Conservation (phyloP, 345 rosid species). For the Rhodamnia argentea region DNA sequence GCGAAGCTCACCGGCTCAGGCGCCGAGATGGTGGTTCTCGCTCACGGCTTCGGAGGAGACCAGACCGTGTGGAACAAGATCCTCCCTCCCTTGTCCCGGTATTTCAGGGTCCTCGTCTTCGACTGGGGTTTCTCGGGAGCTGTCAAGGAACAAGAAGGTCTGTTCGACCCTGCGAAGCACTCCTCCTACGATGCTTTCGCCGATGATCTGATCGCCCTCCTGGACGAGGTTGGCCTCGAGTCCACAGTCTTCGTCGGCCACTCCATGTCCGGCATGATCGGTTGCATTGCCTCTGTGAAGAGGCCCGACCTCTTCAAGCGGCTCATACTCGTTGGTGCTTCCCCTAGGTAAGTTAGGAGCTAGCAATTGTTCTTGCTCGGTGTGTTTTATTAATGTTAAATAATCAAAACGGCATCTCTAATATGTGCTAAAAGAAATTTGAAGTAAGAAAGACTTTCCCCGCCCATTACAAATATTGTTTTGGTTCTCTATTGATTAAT, state of each 20-base stretch:
- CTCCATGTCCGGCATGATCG: constrained; percentile 82
- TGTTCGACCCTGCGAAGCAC: constrained; percentile 48
- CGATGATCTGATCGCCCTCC: constrained; percentile 37
- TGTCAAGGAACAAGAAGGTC: constrained; percentile 29
- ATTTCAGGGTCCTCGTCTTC: constrained; percentile 44
- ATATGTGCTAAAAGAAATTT: background rate
- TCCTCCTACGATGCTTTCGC: constrained; percentile 50
- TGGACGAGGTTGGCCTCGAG: constrained; percentile 40
- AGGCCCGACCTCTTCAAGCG: constrained; percentile 54
- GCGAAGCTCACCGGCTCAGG: constrained; percentile 50
- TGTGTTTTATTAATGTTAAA: background rate
- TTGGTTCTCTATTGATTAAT: too few relatives aligned
- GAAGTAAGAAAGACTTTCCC: background rate
- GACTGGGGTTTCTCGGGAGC: constrained; percentile 76
- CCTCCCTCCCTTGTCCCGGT: constrained; percentile 30
- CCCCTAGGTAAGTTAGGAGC: constrained; percentile 48
- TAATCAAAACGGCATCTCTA: background rate
- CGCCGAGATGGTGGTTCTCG: constrained; percentile 28
- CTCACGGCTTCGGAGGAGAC: constrained; percentile 71
- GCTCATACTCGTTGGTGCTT: constrained; percentile 48
- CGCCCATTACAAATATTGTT: background rate
- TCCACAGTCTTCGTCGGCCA: constrained; percentile 56
- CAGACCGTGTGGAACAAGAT: constrained; percentile 60
- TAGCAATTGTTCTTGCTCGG: background rate
- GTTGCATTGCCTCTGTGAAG: constrained; percentile 71